Evolutionary conservation across 1,284 basidiomycete species (phyloP).

Genomic region (Moesziomyces sp.): DNA sequence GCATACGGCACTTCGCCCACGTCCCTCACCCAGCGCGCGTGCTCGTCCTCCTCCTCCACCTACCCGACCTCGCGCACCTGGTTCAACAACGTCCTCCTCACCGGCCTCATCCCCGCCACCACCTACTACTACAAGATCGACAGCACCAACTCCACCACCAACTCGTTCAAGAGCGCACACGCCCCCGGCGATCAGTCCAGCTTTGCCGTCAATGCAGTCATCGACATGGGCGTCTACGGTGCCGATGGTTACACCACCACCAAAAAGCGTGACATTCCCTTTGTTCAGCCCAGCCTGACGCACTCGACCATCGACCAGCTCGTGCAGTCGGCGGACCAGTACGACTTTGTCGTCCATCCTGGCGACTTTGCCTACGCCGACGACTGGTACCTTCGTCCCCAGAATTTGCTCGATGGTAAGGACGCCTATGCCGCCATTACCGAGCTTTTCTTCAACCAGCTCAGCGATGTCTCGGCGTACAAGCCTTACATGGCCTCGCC

Average conservation of each 20-base stretch:
- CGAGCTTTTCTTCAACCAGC: conserved; percentile 68
- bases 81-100: conserved; percentile 46
- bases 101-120: conserved; percentile 36
- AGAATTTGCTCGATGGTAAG: conserved; percentile 36
- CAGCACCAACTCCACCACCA: conserved; percentile 32
- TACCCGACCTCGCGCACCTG: conserved; percentile 55
- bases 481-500: conserved; percentile 55
- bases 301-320: conserved; percentile 47
- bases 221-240: conserved; percentile 68
- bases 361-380: conserved; percentile 69
- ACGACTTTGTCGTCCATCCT: conserved; percentile 51
- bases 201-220: conserved; percentile 62
- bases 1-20: conserved; percentile 30
- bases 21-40: conserved; percentile 16
- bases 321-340: conserved; percentile 17
- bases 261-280: conserved; percentile 38
- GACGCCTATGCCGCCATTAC: conserved; percentile 55
- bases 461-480: conserved; percentile 58
- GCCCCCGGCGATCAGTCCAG: conserved; percentile 24
- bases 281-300: conserved; percentile 26
- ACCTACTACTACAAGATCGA: conserved; percentile 56
- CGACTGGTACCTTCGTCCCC: conserved; percentile 60
- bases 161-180: conserved; percentile 36
- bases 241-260: conserved; percentile 62
- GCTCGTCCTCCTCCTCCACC: conserved; percentile 41